Evolutionary conservation across 495 filamentous ascomycete species (phyloP).

Genomic region (Aspergillus haitiensis): DNA sequence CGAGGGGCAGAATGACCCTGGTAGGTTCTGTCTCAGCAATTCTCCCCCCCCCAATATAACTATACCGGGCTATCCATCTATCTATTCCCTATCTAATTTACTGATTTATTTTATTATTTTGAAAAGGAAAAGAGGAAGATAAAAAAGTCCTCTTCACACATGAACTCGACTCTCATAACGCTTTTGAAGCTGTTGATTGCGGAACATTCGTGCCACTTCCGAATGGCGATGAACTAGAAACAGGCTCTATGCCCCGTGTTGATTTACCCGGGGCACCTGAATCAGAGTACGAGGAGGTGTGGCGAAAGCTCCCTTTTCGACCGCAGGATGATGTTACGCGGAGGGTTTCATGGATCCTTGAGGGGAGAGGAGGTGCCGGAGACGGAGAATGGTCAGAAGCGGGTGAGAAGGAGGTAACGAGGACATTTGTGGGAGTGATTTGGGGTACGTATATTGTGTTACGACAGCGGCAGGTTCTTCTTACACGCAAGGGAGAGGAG

Average conservation of each 20-base stretch:
- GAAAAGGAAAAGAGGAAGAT: neutral
- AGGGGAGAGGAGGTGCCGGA: conserved; percentile 34
- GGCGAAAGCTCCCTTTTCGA: conserved; percentile 37
- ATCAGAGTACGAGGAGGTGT: conserved; percentile 42
- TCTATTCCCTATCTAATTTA: neutral
- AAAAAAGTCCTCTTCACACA: conserved; percentile 43
- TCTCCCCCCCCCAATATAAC: too few species aligned
- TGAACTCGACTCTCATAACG: conserved; percentile 42
- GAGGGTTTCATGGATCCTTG: conserved; percentile 41
- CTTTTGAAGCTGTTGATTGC: conserved; percentile 40
- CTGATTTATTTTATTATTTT: neutral
- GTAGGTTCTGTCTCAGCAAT: neutral
- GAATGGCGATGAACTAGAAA: conserved; percentile 45
- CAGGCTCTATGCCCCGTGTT: conserved; percentile 40
- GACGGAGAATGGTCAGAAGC: conserved; percentile 23
- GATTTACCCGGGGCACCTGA: conserved; percentile 39
- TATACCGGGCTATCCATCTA: too few species aligned
- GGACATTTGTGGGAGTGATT: conserved; percentile 41
- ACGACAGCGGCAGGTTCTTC: conserved; percentile 32
- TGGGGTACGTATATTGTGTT: conserved; percentile 43
- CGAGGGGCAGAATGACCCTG: conserved; percentile 33
- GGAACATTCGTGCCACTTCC: conserved; percentile 40
- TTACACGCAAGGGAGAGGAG: conserved; percentile 11
- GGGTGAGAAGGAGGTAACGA: conserved; percentile 27
- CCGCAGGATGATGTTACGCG: conserved; percentile 6